phyloP scores from a whole-genome alignment of 192 early-diverging fungal genomes.

The Backusella sp. region DNA sequence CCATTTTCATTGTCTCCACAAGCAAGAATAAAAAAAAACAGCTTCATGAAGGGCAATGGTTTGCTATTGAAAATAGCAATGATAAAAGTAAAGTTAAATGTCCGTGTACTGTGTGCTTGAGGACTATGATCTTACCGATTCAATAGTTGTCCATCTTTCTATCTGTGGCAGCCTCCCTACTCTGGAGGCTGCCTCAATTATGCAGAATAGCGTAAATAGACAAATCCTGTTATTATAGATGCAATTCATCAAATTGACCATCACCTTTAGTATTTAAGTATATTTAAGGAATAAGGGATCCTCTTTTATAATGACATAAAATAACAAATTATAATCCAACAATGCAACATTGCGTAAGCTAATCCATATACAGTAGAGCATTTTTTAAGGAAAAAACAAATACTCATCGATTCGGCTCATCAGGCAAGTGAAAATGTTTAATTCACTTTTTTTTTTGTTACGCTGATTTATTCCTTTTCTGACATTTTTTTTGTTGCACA shows the following conservation, averaged over 20 bases:
- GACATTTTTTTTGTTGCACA: background rate
- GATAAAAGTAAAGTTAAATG: no score
- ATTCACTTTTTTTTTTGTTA: background rate
- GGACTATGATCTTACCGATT: no score
- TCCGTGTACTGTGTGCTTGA: no score
- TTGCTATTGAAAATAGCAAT: no score
- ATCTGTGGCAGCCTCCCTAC: no score
- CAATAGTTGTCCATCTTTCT: no score
- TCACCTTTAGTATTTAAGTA: background rate
- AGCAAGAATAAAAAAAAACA: no score
- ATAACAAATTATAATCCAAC: background rate
- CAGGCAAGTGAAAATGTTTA: background rate
- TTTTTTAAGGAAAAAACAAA: slow-evolving; percentile 3
- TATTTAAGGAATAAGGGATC: background rate
- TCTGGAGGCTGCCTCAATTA: no score
- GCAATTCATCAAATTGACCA: background rate
- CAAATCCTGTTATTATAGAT: no score
- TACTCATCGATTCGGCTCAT: background rate
- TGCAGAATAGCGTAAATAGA: no score
- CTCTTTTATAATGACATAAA: background rate
- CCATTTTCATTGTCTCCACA: no score
- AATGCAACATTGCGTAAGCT: background rate
- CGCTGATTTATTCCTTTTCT: background rate
- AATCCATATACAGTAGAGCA: background rate
- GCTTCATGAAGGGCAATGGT: no score